These are phyloP conservation scores for Hypsizygus ulmarius DNA, from an alignment of 1,284 basidiomycete genomes.

Conservation along the genomic window DNA sequence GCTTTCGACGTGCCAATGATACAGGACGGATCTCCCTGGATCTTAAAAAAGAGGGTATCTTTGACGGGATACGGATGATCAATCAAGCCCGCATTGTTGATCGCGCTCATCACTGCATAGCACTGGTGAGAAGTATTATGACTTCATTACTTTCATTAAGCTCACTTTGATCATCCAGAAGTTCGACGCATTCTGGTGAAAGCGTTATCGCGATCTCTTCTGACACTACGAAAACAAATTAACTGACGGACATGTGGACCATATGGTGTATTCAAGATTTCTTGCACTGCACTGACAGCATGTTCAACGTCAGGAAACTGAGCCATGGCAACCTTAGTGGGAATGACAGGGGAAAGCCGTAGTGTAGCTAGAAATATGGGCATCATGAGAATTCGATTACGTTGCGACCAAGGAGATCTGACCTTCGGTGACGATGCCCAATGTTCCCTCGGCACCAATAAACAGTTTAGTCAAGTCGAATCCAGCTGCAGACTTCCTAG, in stretches of 20 bases:
- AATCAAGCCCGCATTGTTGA: conserved; percentile 64
- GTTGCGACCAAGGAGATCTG: conserved; percentile 9
- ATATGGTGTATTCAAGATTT: conserved; percentile 68
- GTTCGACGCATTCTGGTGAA: conserved; percentile 74
- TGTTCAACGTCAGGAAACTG: conserved; percentile 63
- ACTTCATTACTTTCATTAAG: not conserved
- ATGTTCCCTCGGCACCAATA: conserved; percentile 92
- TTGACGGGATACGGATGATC: conserved; percentile 63
- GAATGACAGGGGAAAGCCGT: conserved; percentile 73
- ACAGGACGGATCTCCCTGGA: conserved; percentile 69
- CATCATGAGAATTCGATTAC: not conserved
- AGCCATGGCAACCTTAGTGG: conserved; percentile 71
- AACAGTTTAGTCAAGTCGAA: conserved; percentile 95
- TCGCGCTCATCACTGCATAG: conserved; percentile 67
- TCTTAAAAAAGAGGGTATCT: conserved; percentile 89
- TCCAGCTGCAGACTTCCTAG: conserved; percentile 89
- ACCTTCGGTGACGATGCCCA: conserved; percentile 93
- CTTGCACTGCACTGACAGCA: conserved; percentile 74
- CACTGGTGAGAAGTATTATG: not conserved
- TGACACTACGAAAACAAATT: not conserved
- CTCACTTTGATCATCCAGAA: conserved; percentile 71
- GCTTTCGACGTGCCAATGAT: conserved; percentile 62
- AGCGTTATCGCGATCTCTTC: conserved; percentile 25
- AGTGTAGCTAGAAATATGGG: conserved; percentile 62
- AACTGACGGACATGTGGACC: conserved; percentile 54